These are phyloP conservation scores for Puccinia polysora DNA, from an alignment of 1,284 basidiomycete species.

Conservation along the genomic window DNA sequence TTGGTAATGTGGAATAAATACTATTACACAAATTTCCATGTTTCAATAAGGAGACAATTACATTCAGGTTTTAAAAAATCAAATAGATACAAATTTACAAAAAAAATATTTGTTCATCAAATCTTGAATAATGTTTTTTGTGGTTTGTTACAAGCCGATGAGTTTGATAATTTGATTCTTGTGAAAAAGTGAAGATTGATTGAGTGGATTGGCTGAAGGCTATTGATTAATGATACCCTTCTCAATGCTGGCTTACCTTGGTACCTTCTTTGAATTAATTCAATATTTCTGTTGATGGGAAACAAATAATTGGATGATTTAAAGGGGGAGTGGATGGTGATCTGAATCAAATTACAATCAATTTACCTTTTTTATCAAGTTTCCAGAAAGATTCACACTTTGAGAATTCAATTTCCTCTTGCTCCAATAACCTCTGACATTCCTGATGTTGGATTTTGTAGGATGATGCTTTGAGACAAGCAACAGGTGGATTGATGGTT, in stretches of 20 bases:
- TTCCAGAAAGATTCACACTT: slow-evolving; percentile 1
- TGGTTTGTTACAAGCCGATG: neutral
- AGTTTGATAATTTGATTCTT: neutral
- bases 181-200: neutral
- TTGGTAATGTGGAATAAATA: no score
- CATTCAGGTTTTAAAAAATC: no score
- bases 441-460: slow-evolving; percentile 1
- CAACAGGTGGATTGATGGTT: neutral
- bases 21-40: no score
- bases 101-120: no score
- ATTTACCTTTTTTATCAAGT: slow-evolving; percentile 14
- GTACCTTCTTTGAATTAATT: slow-evolving; percentile 34
- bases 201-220: neutral
- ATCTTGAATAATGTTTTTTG: no score
- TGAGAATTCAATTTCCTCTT: neutral
- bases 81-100: no score
- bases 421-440: neutral
- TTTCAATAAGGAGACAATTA: no score
- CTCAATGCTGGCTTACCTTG: slow-evolving; percentile 13
- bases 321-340: neutral
- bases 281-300: slow-evolving; percentile 17
- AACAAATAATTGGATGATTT: neutral
- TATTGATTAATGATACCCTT: neutral
- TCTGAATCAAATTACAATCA: neutral
- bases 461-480: slow-evolving; percentile 2